Base-by-base conservation (phyloP, 2,329 filamentous ascomycete genomes). In the Rhinocladiella mackenziei region DNA sequence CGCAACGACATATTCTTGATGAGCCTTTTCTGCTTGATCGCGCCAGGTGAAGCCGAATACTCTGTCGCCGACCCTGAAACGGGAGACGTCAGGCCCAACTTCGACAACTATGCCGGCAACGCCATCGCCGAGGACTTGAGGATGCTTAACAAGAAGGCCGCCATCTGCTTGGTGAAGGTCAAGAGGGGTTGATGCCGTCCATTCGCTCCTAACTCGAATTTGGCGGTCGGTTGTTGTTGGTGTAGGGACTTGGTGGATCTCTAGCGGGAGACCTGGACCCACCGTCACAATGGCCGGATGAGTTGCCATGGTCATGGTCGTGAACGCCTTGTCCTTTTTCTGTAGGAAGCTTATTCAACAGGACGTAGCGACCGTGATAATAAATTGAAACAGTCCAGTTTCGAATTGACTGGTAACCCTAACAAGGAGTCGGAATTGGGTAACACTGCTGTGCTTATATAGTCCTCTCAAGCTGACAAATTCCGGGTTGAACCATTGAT, bases 121-220 rank as follows among this genome's bases (percentile, higher is more conserved):
- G 15, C 71, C 68, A 42, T 72, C 71, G 23, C 78, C 77, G 7
- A 76, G 64, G 4, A 75, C 62, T 49, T 71, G 65, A 0, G 77
- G 77, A 17, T 70, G 62, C 19, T 65, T 56, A 8, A 80, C 67
- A 9, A 80, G 58, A 0, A 83, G 64, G 0, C 76, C 77, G 25
- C 78, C 77, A 54, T 81, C 77, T 32, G 76, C 75, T 46, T 77
- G 73, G 60, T 83, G 80, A 4, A 83, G 64, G 53, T 83, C 77
- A 0, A 83, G 64, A 0, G 80, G 80, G 1, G 75, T 78, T 1
- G 78, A 80, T 2, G 77, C 72, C 2, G 76, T 78, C 75, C 76
- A 83, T 45, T 73, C 64, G 7, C 78, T 73, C 18, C 66, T 70
- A 29, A 83, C 62, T 11, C 72, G 67, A 23, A 80, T 70, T 59